Conservation (phyloP, 2,329 filamentous ascomycete genomes). For the Botrytis medusae region DNA sequence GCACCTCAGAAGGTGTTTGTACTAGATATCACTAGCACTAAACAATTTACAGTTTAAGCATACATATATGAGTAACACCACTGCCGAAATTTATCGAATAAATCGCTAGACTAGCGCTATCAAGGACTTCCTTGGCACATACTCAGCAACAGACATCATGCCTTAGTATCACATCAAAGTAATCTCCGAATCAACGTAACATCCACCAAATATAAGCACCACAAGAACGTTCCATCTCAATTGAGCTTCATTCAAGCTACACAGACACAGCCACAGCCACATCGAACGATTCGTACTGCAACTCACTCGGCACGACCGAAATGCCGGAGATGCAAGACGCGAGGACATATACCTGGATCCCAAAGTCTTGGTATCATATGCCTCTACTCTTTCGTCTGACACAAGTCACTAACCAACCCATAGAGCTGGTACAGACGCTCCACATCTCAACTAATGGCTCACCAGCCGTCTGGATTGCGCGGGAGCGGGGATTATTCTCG, state of each 20-base stretch:
- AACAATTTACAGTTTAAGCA: not conserved
- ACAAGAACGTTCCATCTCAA: slow-evolving; percentile 5
- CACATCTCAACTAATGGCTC: not conserved
- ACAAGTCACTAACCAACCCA: not conserved
- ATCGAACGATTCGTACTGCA: not conserved
- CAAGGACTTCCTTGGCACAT: not conserved
- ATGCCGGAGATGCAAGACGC: not conserved
- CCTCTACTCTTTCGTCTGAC: not conserved
- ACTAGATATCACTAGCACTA: not conserved
- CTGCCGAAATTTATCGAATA: not conserved
- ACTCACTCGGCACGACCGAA: slow-evolving; percentile 6
- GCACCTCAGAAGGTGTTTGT: not conserved
- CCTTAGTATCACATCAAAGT: not conserved
- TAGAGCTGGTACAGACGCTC: not conserved
- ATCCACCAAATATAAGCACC: slow-evolving; percentile 3
- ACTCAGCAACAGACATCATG: not conserved
- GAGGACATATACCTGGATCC: not conserved
- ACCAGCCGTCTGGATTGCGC: not conserved
- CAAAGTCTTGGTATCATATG: not conserved
- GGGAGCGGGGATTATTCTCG: not conserved
- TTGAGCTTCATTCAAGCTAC: not conserved
- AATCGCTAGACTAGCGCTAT: not conserved
- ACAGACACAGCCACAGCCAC: slow-evolving; percentile 7
- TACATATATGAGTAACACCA: not conserved
- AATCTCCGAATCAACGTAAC: slow-evolving; percentile 3